Conservation (phyloP, 495 filamentous ascomycete species). For the Penicillium verhagenii region DNA sequence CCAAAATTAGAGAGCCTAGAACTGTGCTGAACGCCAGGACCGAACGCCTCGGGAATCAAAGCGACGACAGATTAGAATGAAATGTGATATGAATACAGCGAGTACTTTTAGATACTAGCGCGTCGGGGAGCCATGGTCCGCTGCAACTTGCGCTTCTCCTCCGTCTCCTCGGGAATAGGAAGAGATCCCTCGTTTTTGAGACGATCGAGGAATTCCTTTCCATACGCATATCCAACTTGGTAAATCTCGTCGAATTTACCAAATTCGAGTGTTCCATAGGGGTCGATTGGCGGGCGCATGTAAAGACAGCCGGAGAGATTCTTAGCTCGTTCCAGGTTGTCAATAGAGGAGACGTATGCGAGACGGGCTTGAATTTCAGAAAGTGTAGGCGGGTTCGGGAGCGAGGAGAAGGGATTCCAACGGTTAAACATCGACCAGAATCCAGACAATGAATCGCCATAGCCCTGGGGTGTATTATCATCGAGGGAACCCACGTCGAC, state of each 20-base stretch:
- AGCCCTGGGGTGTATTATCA: conserved; percentile 84
- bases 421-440: conserved; percentile 91
- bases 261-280: conserved; percentile 93
- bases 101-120: conserved; percentile 65
- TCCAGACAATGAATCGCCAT: conserved; percentile 92
- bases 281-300: conserved; percentile 92
- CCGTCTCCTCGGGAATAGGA: conserved; percentile 64
- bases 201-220: conserved; percentile 70
- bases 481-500: conserved; percentile 91
- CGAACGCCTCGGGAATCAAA: background rate
- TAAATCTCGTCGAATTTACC: conserved; percentile 97
- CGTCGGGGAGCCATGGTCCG: conserved; percentile 91
- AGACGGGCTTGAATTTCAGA: conserved; percentile 94
- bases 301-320: conserved; percentile 83
- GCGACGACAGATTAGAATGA: background rate
- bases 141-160: conserved; percentile 84
- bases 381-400: conserved; percentile 88
- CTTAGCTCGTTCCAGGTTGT: conserved; percentile 92
- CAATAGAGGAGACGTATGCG: conserved; percentile 90
- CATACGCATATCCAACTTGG: conserved; percentile 80
- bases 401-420: conserved; percentile 90
- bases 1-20: background rate
- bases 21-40: background rate
- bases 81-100: background rate
- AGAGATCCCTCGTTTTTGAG: conserved; percentile 75